Base-by-base conservation (phyloP, 495 filamentous ascomycete genomes). In the Neurospora terricola region DNA sequence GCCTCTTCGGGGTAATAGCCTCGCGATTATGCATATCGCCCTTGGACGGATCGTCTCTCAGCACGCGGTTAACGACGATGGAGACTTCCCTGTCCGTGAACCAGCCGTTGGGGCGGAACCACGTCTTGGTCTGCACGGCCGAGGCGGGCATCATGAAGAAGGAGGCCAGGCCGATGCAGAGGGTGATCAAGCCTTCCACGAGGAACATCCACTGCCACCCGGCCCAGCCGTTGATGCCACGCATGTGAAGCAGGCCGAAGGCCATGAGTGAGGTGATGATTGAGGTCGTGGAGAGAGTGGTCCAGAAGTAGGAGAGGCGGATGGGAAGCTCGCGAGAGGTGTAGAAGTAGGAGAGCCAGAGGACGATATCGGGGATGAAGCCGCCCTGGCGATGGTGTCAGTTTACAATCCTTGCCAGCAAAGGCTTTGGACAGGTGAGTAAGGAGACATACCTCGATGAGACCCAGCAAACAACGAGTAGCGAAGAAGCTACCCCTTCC, bases 291-390 rank as follows among this genome's bases (percentile, higher is more conserved):
- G 86, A 87, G 42, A 88, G 77, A 0, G 86, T 72, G 21, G 86
- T 85, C 87, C 87, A 89, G 78, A 89, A 89, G 69, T 84, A 83
- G 18, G 27, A 66, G 42, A 92, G 83, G 0, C 91, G 86, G 66
- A 89, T 85, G 0, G 91, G 90, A 5, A 93, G 81, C 77, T 91
- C 90, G 39, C 85, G 85, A 16, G 86, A 87, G 38, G 87, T 92
- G 82, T 91, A 93, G 81, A 90, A 93, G 81, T 92, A 93, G 0
- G 88, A 90, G 12, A 93, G 84, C 79, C 91, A 94, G 0, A 94
- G 73, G 7, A 85, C 79, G 1, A 82, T 78, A 40, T 83, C 81
- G 1, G 82, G 78, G 45, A 86, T 84, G 73, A 93, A 93, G 39
- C 91, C 90, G 73, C 92, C 92, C 83, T 83, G 74, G 14, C 10